These are phyloP conservation scores for Hericium coralloides DNA, from an alignment of 768 basidiomycete species.

Conservation along the genomic window DNA sequence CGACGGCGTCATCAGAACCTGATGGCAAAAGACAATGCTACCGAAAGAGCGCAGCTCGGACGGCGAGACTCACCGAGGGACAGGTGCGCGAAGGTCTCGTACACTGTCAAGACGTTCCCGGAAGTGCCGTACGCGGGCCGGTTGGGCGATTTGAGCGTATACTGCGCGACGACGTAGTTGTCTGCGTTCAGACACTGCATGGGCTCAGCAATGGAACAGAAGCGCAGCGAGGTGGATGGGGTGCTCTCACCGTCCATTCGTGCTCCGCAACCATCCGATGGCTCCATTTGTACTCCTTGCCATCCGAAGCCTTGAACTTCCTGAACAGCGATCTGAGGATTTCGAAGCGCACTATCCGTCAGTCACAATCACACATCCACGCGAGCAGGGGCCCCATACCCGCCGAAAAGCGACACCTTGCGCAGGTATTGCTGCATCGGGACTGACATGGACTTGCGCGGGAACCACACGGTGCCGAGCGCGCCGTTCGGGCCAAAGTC, in stretches of 20 bases:
- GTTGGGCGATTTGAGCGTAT: slow-evolving; percentile 47
- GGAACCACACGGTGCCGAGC: slow-evolving; percentile 52
- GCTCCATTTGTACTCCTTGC: slow-evolving; percentile 64
- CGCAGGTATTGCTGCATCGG: slow-evolving; percentile 59
- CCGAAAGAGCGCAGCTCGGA: not conserved
- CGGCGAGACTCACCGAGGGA: slow-evolving; percentile 37
- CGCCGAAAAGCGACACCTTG: slow-evolving; percentile 55
- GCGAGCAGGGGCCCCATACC: slow-evolving; percentile 34
- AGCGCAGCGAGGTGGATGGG: not conserved
- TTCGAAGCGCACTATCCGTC: not conserved
- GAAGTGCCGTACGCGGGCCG: slow-evolving; percentile 51
- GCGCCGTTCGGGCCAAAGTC: slow-evolving; percentile 51
- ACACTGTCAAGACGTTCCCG: slow-evolving; percentile 53
- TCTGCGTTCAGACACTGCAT: slow-evolving; percentile 46
- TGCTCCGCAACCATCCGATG: slow-evolving; percentile 45
- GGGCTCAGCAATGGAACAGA: slow-evolving; percentile 1
- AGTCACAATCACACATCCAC: slow-evolving; percentile 1
- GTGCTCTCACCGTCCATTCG: slow-evolving; percentile 63
- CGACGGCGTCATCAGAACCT: not conserved
- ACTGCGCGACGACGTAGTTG: slow-evolving; percentile 53
- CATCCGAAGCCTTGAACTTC: slow-evolving; percentile 62
- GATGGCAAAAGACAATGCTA: not conserved
- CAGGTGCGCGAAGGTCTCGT: slow-evolving; percentile 44
- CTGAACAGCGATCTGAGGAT: slow-evolving; percentile 49
- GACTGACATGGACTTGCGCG: slow-evolving; percentile 33